Evolutionary conservation across 441 rosid species (phyloP).

Genomic region (Sinapis alba): DNA sequence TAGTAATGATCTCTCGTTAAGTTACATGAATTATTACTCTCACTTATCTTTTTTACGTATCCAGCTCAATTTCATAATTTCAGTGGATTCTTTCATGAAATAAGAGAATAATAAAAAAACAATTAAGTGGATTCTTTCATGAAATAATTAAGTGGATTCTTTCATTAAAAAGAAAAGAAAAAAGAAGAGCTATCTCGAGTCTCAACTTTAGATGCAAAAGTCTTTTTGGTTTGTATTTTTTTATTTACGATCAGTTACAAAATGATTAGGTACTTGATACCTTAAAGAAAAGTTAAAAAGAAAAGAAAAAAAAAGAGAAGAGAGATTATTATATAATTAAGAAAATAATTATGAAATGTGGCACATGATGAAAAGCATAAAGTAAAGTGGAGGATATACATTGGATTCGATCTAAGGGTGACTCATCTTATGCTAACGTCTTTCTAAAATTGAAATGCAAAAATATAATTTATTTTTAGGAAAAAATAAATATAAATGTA

Average conservation of each 20-base stretch:
- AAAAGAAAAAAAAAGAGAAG: not conserved
- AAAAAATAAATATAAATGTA: not conserved
- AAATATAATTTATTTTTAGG: not conserved
- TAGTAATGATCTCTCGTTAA: no score
- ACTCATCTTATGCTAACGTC: not conserved
- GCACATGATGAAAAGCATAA: conserved; percentile 27
- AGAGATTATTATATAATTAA: no score
- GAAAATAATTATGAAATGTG: conserved; percentile 26
- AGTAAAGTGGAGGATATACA: conserved; percentile 25
- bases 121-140: no score
- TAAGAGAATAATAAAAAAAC: no score
- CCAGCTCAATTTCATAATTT: no score
- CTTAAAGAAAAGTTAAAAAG: not conserved
- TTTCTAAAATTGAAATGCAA: not conserved
- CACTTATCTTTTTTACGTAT: no score
- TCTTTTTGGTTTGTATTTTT: not conserved
- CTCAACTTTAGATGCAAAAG: not conserved
- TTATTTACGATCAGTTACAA: not conserved
- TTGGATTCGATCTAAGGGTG: conserved; percentile 29
- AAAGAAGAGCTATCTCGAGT: no score
- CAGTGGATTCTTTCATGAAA: no score
- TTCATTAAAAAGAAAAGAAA: no score
- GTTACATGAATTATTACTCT: no score
- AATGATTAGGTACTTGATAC: conserved; percentile 29
- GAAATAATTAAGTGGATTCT: no score